Percentiles rank a stretch among this genome's conserved stretches.
phyloP scores from a whole-genome alignment of 164 flowering plant species.

The Hamamelis virginiana region DNA sequence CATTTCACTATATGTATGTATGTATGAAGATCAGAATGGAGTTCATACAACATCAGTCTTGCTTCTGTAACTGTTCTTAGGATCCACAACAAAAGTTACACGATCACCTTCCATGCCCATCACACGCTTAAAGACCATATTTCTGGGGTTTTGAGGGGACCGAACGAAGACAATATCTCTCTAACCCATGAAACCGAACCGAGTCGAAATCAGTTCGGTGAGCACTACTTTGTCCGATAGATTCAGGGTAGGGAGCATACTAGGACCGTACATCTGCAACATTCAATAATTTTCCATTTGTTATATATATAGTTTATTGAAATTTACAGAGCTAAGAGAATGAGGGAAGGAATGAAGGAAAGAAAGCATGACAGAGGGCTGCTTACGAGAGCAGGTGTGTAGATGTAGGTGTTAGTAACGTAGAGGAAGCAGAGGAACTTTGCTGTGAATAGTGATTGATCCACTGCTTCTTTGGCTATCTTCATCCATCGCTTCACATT shows the following conservation, averaged over 20 bases:
- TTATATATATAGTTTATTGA: too few relatives aligned
- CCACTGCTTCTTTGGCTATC: constrained; percentile 44
- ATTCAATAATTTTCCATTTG: neutral
- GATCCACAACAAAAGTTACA: constrained; percentile 45
- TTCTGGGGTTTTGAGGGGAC: constrained; percentile 63
- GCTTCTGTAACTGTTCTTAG: constrained; percentile 24
- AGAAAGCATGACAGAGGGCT: too few relatives aligned
- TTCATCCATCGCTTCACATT: constrained; percentile 18
- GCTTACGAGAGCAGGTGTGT: constrained; percentile 41
- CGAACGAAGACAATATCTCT: constrained; percentile 64
- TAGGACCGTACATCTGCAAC: constrained; percentile 73
- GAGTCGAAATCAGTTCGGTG: constrained; percentile 50
- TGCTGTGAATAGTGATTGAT: constrained; percentile 18
- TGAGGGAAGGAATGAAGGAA: neutral
- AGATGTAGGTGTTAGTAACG: constrained; percentile 53
- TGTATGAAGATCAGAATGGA: too few relatives aligned
- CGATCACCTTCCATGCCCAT: constrained; percentile 63
- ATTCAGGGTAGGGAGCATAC: constrained; percentile 79
- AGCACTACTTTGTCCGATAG: constrained; percentile 45
- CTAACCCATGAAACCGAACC: constrained; percentile 35
- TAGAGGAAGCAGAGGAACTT: constrained; percentile 55
- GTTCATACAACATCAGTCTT: constrained; percentile 50
- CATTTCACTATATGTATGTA: too few relatives aligned
- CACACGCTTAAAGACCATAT: constrained; percentile 50
- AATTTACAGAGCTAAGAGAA: too few relatives aligned